These are phyloP conservation scores for Copromyces sp. DNA, from an alignment of 495 filamentous ascomycete species.

Conservation along the genomic window DNA sequence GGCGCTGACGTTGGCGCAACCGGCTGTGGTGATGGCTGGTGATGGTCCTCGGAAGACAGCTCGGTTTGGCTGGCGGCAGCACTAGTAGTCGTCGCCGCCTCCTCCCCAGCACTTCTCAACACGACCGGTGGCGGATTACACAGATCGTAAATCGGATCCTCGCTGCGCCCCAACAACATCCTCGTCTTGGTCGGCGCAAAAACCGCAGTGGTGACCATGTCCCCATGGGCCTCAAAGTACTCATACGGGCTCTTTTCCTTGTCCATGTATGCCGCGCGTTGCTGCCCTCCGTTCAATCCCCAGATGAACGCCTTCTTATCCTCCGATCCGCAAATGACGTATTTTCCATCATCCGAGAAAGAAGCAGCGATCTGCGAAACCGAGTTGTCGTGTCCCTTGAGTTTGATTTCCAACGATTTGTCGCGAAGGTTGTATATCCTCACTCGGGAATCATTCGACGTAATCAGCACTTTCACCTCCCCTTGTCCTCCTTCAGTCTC, in stretches of 20 bases:
- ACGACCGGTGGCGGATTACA: constrained; percentile 93
- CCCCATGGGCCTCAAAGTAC: constrained; percentile 79
- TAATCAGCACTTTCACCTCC: constrained; percentile 78
- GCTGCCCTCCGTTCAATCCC: constrained; percentile 47
- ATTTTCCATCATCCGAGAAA: constrained; percentile 79
- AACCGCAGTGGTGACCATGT: constrained; percentile 77
- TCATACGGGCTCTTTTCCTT: constrained; percentile 74
- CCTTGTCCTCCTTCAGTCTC: constrained; percentile 25
- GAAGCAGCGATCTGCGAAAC: constrained; percentile 83
- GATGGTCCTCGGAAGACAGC: constrained; percentile 16
- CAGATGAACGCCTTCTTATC: constrained; percentile 85
- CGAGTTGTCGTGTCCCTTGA: constrained; percentile 87
- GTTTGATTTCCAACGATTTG: constrained; percentile 77
- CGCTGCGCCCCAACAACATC: constrained; percentile 65
- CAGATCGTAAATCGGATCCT: constrained; percentile 89
- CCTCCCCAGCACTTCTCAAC: constrained; percentile 67
- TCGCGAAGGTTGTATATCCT: constrained; percentile 80
- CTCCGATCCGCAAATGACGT: constrained; percentile 90
- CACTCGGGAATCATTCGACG: constrained; percentile 93
- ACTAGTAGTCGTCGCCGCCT: constrained; percentile 40
- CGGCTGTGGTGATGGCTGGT: not conserved
- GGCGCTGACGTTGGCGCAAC: constrained; percentile 10
- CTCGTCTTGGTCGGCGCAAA: constrained; percentile 74
- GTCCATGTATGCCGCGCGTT: constrained; percentile 43
- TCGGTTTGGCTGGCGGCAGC: constrained; percentile 20